These are phyloP conservation scores for Fistulifera pelliculosa DNA, from an alignment of 108 stramenopile species.

Conservation along the genomic window DNA sequence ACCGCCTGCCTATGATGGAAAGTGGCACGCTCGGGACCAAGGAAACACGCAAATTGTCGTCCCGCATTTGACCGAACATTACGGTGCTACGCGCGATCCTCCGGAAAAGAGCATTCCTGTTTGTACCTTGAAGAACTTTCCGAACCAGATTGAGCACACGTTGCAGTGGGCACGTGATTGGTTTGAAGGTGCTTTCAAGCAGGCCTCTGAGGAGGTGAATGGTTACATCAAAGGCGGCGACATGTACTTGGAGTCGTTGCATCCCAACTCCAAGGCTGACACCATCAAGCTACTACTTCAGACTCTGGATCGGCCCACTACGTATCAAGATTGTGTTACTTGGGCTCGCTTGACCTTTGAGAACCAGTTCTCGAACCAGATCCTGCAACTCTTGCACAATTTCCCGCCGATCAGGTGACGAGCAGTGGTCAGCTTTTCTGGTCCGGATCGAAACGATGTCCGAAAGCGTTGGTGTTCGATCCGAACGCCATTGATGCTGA, in stretches of 20 bases:
- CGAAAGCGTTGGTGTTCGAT: conserved; percentile 83
- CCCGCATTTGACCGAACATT: conserved; percentile 94
- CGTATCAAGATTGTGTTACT: conserved; percentile 89
- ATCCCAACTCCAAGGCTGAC: conserved; percentile 89
- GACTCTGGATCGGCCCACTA: conserved; percentile 77
- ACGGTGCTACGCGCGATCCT: conserved; percentile 96
- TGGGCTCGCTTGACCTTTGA: conserved; percentile 96
- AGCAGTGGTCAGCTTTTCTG: conserved; percentile 88
- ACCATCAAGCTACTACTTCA: conserved; percentile 69
- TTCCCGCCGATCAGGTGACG: conserved; percentile 91
- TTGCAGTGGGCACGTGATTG: conserved; percentile 98
- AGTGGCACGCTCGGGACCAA: conserved; percentile 97
- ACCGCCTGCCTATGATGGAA: conserved; percentile 96
- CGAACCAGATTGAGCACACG: conserved; percentile 97
- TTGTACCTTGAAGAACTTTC: conserved; percentile 99
- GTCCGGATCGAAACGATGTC: conserved; percentile 94
- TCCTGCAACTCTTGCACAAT: conserved; percentile 91
- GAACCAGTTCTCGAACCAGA: conserved; percentile 88
- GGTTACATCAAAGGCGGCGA: conserved; percentile 63
- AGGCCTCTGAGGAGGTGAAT: conserved; percentile 92
- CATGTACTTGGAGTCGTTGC: conserved; percentile 63
- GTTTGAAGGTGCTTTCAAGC: conserved; percentile 97
- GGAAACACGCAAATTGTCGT: conserved; percentile 96
- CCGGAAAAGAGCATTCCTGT: conserved; percentile 98
- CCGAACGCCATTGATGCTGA: conserved; percentile 69